phyloP scores from a whole-genome alignment of 2,329 filamentous ascomycete species.

The Gliomastix tumulicola region DNA sequence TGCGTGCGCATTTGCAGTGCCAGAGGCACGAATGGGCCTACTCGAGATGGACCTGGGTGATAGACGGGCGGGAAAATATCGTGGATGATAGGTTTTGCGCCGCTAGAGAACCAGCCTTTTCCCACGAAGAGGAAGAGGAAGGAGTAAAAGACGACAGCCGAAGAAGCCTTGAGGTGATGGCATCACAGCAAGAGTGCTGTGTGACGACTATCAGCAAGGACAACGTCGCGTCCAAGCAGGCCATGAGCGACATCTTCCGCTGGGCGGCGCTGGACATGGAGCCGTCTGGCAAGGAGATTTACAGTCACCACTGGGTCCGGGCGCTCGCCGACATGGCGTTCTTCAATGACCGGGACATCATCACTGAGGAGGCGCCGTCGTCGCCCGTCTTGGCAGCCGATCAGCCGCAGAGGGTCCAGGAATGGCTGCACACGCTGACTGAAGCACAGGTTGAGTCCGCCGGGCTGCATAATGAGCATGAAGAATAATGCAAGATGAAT shows the following conservation, averaged over 20 bases:
- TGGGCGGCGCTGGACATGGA: neutral
- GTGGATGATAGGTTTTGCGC: neutral
- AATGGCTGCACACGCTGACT: neutral
- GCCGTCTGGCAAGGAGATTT: neutral
- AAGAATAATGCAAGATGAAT: no score
- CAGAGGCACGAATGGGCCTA: neutral
- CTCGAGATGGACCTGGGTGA: neutral
- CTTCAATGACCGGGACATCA: neutral
- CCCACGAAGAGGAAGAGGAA: neutral
- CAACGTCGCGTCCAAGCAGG: neutral
- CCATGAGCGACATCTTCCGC: neutral
- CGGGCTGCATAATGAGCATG: no score
- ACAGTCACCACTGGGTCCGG: neutral
- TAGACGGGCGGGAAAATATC: neutral
- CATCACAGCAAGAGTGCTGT: no score
- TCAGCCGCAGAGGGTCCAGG: neutral
- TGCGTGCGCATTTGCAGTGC: neutral
- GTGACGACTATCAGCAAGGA: no score
- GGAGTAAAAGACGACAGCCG: neutral
- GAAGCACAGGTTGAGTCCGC: no score
- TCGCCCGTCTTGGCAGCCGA: neutral
- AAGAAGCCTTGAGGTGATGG: neutral
- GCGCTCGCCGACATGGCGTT: neutral
- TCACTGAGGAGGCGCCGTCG: neutral
- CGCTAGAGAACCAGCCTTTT: neutral